Evolutionary conservation across 2,329 filamentous ascomycete genomes (phyloP).

Genomic region (Ophiostoma novo-ulmi): DNA sequence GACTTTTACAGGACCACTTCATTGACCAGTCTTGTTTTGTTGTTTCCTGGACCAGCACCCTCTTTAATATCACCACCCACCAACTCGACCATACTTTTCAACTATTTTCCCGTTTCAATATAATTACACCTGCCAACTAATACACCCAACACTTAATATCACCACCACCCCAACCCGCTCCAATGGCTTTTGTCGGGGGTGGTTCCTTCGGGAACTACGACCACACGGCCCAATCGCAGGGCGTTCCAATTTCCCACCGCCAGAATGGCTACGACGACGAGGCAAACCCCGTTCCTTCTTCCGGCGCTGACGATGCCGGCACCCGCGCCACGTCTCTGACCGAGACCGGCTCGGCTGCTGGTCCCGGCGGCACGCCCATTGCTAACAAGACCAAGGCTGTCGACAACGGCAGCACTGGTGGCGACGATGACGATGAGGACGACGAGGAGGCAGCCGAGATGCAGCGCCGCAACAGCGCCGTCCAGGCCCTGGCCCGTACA

Average conservation of each 20-base stretch:
- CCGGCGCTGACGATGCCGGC: constrained; percentile 27
- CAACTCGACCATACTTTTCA: not conserved
- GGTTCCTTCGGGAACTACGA: constrained; percentile 47
- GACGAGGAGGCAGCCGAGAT: constrained; percentile 42
- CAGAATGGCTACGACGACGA: constrained; percentile 29
- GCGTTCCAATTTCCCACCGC: constrained; percentile 35
- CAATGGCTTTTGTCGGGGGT: constrained; percentile 41
- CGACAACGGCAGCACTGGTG: constrained; percentile 28
- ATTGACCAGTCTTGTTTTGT: constrained; percentile 7
- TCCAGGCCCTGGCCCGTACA: constrained; percentile 52
- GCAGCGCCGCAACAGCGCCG: constrained; percentile 47
- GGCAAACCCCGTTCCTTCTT: constrained; percentile 22
- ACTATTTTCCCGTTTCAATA: too few species aligned
- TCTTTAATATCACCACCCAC: not conserved
- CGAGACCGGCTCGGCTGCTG: constrained; percentile 33
- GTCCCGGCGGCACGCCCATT: constrained; percentile 21
- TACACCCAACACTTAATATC: not conserved
- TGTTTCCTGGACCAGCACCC: constrained; percentile 3
- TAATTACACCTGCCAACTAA: not conserved
- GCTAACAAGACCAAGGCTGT: not conserved
- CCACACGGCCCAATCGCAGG: constrained; percentile 42
- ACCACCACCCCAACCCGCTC: not conserved
- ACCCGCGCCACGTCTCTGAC: constrained; percentile 38
- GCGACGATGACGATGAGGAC: constrained; percentile 33
- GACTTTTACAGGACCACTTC: constrained; percentile 1